Base-by-base conservation (phyloP, 768 basidiomycete species). In the Suillus fuscotomentosus region DNA sequence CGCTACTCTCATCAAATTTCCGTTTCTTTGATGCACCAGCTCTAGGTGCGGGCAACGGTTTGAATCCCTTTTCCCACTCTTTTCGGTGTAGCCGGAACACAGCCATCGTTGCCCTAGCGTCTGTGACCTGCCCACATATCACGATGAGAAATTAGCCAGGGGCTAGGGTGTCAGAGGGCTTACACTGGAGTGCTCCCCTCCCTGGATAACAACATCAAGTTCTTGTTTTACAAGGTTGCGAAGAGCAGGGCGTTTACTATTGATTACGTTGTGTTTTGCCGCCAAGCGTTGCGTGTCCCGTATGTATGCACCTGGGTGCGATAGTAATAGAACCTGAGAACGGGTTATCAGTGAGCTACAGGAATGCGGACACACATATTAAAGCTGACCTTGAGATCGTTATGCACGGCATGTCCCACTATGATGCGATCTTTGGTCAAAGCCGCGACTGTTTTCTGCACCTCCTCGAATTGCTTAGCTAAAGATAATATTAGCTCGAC, bases 41-140 rank as follows among this genome's bases (percentile, higher is more conserved):
- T 0, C 4, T 5, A 14, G 11, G 10, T 50, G 53, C 5, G 3
- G 66, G 67, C 27, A 57, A 31, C 34, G 60, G 51, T 55, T 56
- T 70, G 34, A 66, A 67, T 24, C 82, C 80, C 63, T 81, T 81
- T 68, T 99, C 96, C 94, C 94, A 99, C 55, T 86, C 82, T 60
- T 86, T 87, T 69, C 91, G 88, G 75, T 95, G 84, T 20, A 96
- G 72, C 8, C 95, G 84, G 74, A 91, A 98, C 45, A 98, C 80
- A 0, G 94, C 96, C 94, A 99, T 97, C 0, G 95, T 92, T 0
- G 96, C 97, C 60, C 96, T 84, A 1, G 96, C 95, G 73, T 99
- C 96, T 20, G 86, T 92, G 5, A 98, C 88, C 96, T 97, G 60
- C 53, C 60, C 31, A 45, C 34, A 27, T 38, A 20, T 31, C 50